A percentile compares a stretch with the other conserved stretches of the same genome.
Evolutionary conservation across 805 yeast genomes (phyloP).

Genomic region (Cyberlindnera subsufficiens): DNA sequence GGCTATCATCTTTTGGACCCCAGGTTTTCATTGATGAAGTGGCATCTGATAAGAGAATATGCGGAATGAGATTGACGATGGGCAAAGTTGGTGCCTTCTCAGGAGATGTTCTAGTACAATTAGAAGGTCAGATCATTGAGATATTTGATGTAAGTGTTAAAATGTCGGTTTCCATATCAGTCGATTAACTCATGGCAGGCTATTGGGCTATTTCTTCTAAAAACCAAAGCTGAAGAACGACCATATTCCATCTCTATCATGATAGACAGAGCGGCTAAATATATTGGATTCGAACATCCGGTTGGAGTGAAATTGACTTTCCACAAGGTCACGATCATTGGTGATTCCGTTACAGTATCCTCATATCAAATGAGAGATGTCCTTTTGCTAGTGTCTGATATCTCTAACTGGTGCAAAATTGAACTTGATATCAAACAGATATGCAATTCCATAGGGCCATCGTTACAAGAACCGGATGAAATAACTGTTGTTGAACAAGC

Average conservation of each 20-base stretch:
- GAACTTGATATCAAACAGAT: not conserved
- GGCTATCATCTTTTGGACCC: not conserved
- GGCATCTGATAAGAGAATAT: not conserved
- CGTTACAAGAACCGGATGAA: not conserved
- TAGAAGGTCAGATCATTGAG: not conserved
- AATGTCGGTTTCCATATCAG: too few species aligned
- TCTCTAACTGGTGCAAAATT: not conserved
- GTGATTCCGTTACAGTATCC: not conserved
- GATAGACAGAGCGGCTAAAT: too few species aligned
- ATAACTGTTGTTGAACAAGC: too few species aligned
- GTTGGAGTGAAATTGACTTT: too few species aligned
- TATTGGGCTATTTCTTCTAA: too few species aligned
- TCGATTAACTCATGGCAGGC: too few species aligned
- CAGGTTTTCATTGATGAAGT: not conserved
- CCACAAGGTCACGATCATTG: not conserved
- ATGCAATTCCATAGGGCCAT: not conserved
- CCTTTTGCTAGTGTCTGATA: not conserved
- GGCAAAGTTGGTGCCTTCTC: slow-evolving; percentile 1
- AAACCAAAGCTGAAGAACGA: too few species aligned
- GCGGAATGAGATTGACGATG: not conserved
- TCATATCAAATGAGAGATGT: not conserved
- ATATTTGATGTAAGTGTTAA: not conserved
- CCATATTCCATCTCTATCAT: too few species aligned
- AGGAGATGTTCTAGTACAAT: slow-evolving; percentile 2
- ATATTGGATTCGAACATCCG: too few species aligned